Conservation (phyloP, 169 alveolate genomes). For the Eimeria necatrix region DNA sequence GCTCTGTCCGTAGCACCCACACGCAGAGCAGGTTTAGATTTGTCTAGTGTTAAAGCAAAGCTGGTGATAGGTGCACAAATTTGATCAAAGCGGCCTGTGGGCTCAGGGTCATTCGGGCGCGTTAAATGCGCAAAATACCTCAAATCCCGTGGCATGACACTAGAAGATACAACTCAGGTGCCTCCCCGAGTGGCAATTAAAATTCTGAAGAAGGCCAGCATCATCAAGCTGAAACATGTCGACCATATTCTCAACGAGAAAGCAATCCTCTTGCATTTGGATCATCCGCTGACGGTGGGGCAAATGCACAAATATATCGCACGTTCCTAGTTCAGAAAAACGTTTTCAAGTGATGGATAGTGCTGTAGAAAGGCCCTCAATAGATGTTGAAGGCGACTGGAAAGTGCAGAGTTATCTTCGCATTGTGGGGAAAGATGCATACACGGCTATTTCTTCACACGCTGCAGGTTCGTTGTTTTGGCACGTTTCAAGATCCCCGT, state of each 20-base stretch:
- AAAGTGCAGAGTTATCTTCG: no score
- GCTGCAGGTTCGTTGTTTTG: constrained; percentile 91
- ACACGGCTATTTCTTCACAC: constrained; percentile 77
- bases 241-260: constrained; percentile 96
- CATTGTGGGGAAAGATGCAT: no score
- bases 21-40: no score
- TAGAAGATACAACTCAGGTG: constrained; percentile 69
- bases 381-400: no score
- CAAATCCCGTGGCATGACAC: constrained; percentile 29
- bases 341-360: not conserved
- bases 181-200: constrained; percentile 85
- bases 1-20: no score
- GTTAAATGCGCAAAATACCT: constrained; percentile 76
- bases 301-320: not conserved
- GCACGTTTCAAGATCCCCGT: constrained; percentile 87
- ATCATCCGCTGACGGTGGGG: constrained; percentile 94
- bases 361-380: no score
- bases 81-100: not conserved
- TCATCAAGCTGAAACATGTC: constrained; percentile 87
- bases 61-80: no score
- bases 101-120: constrained; percentile 81
- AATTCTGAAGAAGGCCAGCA: constrained; percentile 85
- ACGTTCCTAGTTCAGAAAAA: not conserved
- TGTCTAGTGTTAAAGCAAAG: no score
- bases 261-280: constrained; percentile 89